Evolutionary conservation across 164 flowering plant genomes (phyloP), one percentile per base, ranked within the genome.

Genomic region (Dillenia suffruticosa): DNA sequence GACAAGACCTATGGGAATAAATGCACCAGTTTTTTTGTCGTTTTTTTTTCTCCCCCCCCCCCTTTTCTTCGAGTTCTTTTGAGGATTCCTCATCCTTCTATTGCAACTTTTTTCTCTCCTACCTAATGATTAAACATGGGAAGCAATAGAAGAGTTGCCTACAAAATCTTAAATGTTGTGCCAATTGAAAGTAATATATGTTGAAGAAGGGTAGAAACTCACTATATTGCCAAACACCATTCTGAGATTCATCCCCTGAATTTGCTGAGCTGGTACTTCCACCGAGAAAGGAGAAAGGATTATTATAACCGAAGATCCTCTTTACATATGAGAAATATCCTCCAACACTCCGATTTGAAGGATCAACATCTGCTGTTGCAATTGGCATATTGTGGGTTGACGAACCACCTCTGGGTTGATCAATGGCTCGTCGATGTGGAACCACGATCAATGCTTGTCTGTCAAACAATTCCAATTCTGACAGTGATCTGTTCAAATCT

Each of bases 371-470:
- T 9, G 59, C 51, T 17, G 66, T 13, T 17, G 68, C 19, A 68
- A 17, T 65, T 53, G 63, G 46, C 49, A 56, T 73, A 26, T 54
- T 56, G 19, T 24, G 46, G 12, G 73, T 61, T 8, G 68, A 57
- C 44, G 81, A 63, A 51, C 49, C 69, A 49, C 69, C 79, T 69
- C 59, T 61, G 15, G 32, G 50, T 43, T 64, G 44, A 46, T 59
- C 51, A 7, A 54, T 55, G 17, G 63, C 67, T 66, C 57, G 64
- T 53, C 69, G 62, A 59, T 61, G 81, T 60, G 88, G 88, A 76
- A 91, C 87, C 68, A 85, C 84, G 47, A 89, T 74, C 65, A 91
- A 64, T 64, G 90, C 86, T 67, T 91, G 96, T 66, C 97, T 81
- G 52, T 79, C 69, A 60, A 66, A 54, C 61, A 91, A 71, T 12